Conservation (phyloP, 2,329 filamentous ascomycete genomes). For the Diaporthe sp. region DNA sequence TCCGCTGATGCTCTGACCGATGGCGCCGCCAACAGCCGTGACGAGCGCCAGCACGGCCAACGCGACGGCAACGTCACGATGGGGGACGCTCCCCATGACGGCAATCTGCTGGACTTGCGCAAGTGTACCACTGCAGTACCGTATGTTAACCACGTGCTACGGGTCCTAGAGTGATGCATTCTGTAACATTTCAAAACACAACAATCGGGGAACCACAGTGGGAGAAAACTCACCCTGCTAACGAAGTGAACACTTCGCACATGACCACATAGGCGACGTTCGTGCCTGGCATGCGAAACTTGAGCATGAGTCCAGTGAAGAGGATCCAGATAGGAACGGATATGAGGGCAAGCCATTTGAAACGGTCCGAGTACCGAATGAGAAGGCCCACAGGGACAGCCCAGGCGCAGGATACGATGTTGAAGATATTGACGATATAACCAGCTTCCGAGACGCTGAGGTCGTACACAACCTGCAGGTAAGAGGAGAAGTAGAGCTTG, state of each 20-base stretch:
- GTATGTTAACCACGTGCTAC: not conserved
- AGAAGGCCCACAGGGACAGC: conserved; percentile 27
- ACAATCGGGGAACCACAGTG: too few relatives aligned
- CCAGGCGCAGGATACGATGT: conserved; percentile 33
- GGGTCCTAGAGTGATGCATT: too few relatives aligned
- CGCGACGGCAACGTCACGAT: conserved; percentile 28
- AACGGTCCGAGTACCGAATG: conserved; percentile 16
- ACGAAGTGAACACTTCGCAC: conserved; percentile 20
- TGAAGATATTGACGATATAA: conserved; percentile 33
- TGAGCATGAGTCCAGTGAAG: conserved; percentile 25
- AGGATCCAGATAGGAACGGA: conserved; percentile 24
- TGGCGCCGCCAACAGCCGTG: conserved; percentile 26
- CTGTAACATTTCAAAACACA: too few relatives aligned
- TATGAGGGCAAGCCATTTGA: conserved; percentile 19
- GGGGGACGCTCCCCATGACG: conserved; percentile 15
- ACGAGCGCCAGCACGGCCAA: conserved; percentile 9
- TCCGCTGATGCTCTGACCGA: conserved; percentile 25
- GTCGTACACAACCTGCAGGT: conserved; percentile 24
- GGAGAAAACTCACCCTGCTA: not conserved
- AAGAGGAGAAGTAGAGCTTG: conserved; percentile 32
- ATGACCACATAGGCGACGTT: conserved; percentile 20
- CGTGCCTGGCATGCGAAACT: conserved; percentile 33
- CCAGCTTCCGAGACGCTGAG: conserved; percentile 25
- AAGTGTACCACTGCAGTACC: not conserved
- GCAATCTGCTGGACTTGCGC: conserved; percentile 4